phyloP scores from a whole-genome alignment of 805 yeast genomes.

The Candida montana region DNA sequence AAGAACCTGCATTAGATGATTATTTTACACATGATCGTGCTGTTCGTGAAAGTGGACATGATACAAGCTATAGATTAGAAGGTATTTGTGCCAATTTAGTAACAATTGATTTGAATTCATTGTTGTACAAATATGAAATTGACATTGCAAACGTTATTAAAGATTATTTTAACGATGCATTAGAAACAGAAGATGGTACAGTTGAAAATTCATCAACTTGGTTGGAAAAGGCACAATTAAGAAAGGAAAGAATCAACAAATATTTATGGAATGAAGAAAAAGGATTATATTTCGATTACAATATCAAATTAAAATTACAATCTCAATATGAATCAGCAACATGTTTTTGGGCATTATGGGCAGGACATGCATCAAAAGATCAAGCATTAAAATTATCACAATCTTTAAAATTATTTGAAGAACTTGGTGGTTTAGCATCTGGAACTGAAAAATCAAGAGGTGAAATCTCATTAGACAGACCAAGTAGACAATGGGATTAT shows the following conservation, averaged over 20 bases:
- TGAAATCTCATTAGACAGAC: conserved; percentile 58
- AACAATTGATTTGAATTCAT: conserved; percentile 81
- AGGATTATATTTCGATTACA: conserved; percentile 80
- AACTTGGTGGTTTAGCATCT: conserved; percentile 82
- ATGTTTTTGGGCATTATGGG: conserved; percentile 89
- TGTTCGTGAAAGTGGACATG: conserved; percentile 95
- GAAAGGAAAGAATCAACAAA: conserved; percentile 54
- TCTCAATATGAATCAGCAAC: conserved; percentile 81
- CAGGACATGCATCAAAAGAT: conserved; percentile 57
- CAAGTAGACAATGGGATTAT: conserved; percentile 96
- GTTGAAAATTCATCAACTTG: conserved; percentile 51
- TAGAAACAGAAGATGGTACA: conserved; percentile 34
- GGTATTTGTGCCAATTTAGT: conserved; percentile 86
- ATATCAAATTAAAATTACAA: conserved; percentile 50
- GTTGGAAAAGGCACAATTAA: conserved; percentile 48
- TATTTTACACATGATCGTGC: conserved; percentile 91
- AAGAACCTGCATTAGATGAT: conserved; percentile 80
- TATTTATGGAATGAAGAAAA: conserved; percentile 81
- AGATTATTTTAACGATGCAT: conserved; percentile 46
- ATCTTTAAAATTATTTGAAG: conserved; percentile 69
- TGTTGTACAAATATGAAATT: conserved; percentile 82
- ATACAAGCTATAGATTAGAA: conserved; percentile 85
- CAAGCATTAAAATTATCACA: conserved; percentile 65
- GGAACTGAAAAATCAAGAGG: conserved; percentile 78
- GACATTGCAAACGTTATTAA: conserved; percentile 71